phyloP scores from a whole-genome alignment of 2,329 filamentous ascomycete genomes.

The Ciborinia camelliae region DNA sequence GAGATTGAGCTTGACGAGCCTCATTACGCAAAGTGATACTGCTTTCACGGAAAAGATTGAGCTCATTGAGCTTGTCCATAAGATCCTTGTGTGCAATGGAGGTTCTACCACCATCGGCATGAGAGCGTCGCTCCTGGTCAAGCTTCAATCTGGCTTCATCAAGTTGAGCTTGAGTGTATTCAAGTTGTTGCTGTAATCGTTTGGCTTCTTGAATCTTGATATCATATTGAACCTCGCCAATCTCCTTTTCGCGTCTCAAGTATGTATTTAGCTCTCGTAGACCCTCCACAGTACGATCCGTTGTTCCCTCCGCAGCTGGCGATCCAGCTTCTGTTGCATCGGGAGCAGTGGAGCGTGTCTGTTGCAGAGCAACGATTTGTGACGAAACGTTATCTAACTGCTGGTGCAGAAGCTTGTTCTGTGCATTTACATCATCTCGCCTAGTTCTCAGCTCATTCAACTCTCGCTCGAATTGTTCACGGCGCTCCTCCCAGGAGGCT shows the following conservation, averaged over 20 bases:
- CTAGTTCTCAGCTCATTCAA: conserved; percentile 73
- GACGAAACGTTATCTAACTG: conserved; percentile 80
- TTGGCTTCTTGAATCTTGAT: conserved; percentile 84
- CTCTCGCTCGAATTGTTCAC: conserved; percentile 78
- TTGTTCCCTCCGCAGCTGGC: conserved; percentile 41
- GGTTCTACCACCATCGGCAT: conserved; percentile 68
- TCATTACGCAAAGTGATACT: conserved; percentile 88
- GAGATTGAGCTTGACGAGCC: conserved; percentile 71
- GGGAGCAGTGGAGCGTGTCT: conserved; percentile 60
- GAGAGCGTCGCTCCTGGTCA: conserved; percentile 78
- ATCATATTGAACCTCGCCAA: conserved; percentile 93
- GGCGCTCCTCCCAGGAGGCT: conserved; percentile 81
- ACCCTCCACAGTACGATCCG: conserved; percentile 64
- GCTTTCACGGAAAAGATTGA: conserved; percentile 94
- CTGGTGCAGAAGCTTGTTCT: conserved; percentile 86
- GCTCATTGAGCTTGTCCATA: conserved; percentile 90
- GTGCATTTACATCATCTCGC: conserved; percentile 78
- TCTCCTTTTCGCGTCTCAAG: conserved; percentile 92
- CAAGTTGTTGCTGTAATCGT: conserved; percentile 83
- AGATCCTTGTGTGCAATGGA: conserved; percentile 82
- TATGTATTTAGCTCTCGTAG: conserved; percentile 90
- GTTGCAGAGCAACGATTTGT: conserved; percentile 77
- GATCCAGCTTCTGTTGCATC: conserved; percentile 49
- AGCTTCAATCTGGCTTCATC: conserved; percentile 87
- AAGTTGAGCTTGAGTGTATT: conserved; percentile 81